Percentiles rank a stretch among this genome's conserved stretches.
phyloP scores from a whole-genome alignment of 345 rosid species.

The Stellera chamaejasme region DNA sequence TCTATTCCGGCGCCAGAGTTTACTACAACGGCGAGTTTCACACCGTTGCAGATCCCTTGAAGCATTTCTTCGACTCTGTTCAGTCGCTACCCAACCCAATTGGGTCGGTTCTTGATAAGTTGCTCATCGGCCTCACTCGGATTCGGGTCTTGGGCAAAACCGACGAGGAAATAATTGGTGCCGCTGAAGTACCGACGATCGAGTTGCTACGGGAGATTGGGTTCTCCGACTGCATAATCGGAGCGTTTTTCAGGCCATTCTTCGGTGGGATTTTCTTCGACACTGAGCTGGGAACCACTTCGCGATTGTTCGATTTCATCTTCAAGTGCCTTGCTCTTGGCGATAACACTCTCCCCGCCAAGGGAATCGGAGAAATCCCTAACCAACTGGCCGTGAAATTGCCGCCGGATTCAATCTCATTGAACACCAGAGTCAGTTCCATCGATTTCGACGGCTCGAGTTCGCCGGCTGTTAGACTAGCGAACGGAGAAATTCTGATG shows the following conservation, averaged over 20 bases:
- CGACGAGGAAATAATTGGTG: slow-evolving; percentile 38
- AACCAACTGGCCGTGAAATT: slow-evolving; percentile 51
- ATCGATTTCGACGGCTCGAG: slow-evolving; percentile 30
- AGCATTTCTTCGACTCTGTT: slow-evolving; percentile 67
- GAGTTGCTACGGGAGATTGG: slow-evolving; percentile 47
- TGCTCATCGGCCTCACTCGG: slow-evolving; percentile 67
- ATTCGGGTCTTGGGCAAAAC: slow-evolving; percentile 46
- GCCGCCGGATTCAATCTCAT: slow-evolving; percentile 38
- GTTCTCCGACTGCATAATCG: slow-evolving; percentile 54
- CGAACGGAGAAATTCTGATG: slow-evolving; percentile 39
- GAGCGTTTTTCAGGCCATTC: slow-evolving; percentile 69
- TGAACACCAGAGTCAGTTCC: slow-evolving; percentile 51
- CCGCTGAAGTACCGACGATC: slow-evolving; percentile 43
- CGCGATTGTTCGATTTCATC: slow-evolving; percentile 71
- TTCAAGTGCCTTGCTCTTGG: slow-evolving; percentile 95
- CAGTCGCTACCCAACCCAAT: slow-evolving; percentile 62
- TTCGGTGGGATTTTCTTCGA: slow-evolving; percentile 93
- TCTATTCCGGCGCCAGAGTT: slow-evolving; percentile 77
- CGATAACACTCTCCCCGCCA: slow-evolving; percentile 70
- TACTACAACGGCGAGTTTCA: slow-evolving; percentile 57
- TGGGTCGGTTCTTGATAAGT: slow-evolving; percentile 65
- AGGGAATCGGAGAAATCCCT: slow-evolving; percentile 75
- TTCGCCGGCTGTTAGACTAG: slow-evolving; percentile 34
- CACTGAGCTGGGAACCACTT: slow-evolving; percentile 64
- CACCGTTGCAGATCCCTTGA: slow-evolving; percentile 80